Base-by-base conservation (phyloP, 1,284 basidiomycete species). In the Naganishia sp. region DNA sequence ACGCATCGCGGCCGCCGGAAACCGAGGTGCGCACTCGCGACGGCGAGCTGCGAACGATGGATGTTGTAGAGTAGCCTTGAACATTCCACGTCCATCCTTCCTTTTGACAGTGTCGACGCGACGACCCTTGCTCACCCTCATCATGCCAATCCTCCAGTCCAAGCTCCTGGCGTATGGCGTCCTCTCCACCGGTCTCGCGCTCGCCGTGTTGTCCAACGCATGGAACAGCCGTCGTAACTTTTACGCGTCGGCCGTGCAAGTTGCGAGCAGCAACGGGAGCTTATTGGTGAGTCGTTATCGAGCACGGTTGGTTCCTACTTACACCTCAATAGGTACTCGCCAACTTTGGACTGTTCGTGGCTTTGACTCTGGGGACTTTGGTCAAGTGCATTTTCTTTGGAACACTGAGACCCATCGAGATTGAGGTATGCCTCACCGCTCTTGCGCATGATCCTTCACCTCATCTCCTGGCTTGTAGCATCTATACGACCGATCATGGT, bases 401-500 rank as follows among this genome's bases (percentile, higher is more conserved):
- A 3, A 81, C 88, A 21, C 83, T 99, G 62, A 84, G 94, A 55
- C 82, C 92, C 7, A 87, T 89, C 66, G 96, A 99, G 80, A 85
- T 97, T 53, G 96, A 99, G 85, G 94, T 92, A 75, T 53, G 85
- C 75, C 17, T 67, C 31, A 39, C 49, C 31, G 50, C 47, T 32
- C 56, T 65, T 39, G n/a, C 35, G 28, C 6, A 23, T n/a, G 23
- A 10, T 55, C 67, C 13, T n/a, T 54, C 4, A 51, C 50, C 47
- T 50, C 43, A 28, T 41, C n/a, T 31, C 11, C 3, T 41, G 28
- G 13, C 21, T 11, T 43, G 2, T 75, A 94, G 92, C 89, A 94
- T 52, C 83, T 99, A 1, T 96, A 96, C 78, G 95, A 99, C 76
- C 85, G 92, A 68, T 85, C 92, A 50, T 98, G 96, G 95, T 94